Evolutionary conservation across 2,329 filamentous ascomycete genomes (phyloP), one percentile per base, ranked within the genome.

Genomic region (Fusarium duplospermum): DNA sequence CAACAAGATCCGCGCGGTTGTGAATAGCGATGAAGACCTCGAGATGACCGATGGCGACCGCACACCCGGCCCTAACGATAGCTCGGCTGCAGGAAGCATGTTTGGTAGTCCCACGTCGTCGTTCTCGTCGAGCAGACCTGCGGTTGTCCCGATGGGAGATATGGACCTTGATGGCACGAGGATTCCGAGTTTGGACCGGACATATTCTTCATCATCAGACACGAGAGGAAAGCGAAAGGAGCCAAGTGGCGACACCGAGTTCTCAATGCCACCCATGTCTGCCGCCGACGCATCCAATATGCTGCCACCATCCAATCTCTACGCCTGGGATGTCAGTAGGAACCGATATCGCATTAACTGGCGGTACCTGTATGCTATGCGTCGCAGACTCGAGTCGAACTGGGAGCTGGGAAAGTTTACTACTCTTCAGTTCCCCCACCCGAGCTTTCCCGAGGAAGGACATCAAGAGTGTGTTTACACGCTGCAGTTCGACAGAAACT

Each of bases 391-490:
- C 16, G 96, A 99, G 83, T 91, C 92, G 9, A 98, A 99, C 80
- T 99, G 96, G 96, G 91, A 94, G 68, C 88, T 91, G 22, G 95
- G 94, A 5, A 92, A 91, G 67, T 98, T 89, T 81, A 90, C 88
- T 4, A 97, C 95, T 73, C 98, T 98, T 78, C 94, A 97, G 80
- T 88, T 99, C 1, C 96, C 96, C 1, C 94, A 98, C 78, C 95
- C 95, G 0, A 88, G 90, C 40, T 88, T 95, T 77, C 91, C 91
- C 1, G 88, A 93, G 35, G 96, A 98, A 81, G 94, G 94, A 1
- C 96, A 99, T 80, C 89, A 88, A 22, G 96, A 98, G 80, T 98
- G 95, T 81, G 95, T 99, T 14, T 99, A 99, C 82, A 96, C 94
- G 3, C 91, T 99, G 62, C 96, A 99, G 81, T 97, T 96, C 79